Evolutionary conservation across 495 filamentous ascomycete genomes (phyloP).

Genomic region (Penicillium parvum): DNA sequence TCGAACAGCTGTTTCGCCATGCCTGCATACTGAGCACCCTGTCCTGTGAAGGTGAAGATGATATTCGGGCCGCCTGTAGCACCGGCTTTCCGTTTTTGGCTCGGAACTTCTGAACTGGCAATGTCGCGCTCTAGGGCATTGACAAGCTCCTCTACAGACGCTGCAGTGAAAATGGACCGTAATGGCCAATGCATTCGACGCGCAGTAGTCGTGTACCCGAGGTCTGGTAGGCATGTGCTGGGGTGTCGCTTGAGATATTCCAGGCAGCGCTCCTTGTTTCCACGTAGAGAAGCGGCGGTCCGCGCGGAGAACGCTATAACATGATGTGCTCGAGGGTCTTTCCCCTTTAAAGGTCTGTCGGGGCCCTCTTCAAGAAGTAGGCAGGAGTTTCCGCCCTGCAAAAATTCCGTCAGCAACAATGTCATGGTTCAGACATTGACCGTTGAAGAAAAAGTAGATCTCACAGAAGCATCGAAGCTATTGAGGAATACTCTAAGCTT

Average conservation of each 20-base stretch:
- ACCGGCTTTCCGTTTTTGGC: too few relatives aligned
- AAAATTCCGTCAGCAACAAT: too few relatives aligned
- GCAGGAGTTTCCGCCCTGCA: background rate
- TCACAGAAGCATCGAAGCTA: background rate
- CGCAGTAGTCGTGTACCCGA: background rate
- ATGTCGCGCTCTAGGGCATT: background rate
- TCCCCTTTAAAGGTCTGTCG: background rate
- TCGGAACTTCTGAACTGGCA: too few relatives aligned
- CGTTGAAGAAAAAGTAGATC: background rate
- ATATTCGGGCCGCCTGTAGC: constrained; percentile 21
- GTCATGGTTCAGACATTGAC: background rate
- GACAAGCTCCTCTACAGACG: background rate
- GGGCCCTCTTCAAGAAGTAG: background rate
- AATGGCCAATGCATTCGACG: background rate
- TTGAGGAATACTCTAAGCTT: background rate
- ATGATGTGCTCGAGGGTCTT: background rate
- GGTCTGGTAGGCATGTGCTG: background rate
- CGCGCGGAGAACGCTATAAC: background rate
- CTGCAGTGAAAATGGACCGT: background rate
- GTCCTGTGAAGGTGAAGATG: constrained; percentile 66
- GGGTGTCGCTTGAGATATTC: background rate
- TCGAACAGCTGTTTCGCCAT: constrained; percentile 22
- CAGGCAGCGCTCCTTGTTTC: background rate
- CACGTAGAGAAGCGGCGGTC: background rate
- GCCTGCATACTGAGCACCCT: constrained; percentile 53